These are phyloP conservation scores for Thelonectria discophora DNA, from an alignment of 2,329 filamentous ascomycete species.

Conservation along the genomic window DNA sequence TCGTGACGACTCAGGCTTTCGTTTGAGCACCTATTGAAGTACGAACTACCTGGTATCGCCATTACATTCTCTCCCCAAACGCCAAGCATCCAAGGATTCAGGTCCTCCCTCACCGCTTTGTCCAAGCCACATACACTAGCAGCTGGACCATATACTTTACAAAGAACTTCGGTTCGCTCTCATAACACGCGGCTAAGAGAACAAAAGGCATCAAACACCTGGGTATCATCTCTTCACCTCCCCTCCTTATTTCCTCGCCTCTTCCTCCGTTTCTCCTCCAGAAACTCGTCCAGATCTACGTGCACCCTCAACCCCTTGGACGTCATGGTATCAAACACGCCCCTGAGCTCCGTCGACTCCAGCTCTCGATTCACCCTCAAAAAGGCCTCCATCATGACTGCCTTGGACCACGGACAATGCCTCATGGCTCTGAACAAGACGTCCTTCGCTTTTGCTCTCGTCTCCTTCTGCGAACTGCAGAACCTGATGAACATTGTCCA, in stretches of 20 bases:
- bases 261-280: conserved; percentile 46
- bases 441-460: conserved; percentile 54
- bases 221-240: conserved; percentile 10
- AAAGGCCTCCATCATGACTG: conserved; percentile 62
- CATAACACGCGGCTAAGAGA: neutral
- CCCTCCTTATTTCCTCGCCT: conserved; percentile 22
- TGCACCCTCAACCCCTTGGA: conserved; percentile 61
- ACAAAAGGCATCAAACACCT: neutral
- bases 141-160: neutral
- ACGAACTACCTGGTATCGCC: neutral
- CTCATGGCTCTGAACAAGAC: conserved; percentile 58
- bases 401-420: conserved; percentile 61
- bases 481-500: conserved; percentile 63
- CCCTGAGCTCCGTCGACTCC: conserved; percentile 58
- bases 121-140: neutral
- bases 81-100: neutral
- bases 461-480: conserved; percentile 50
- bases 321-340: conserved; percentile 57
- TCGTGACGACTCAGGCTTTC: neutral
- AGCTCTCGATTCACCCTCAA: conserved; percentile 53
- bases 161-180: neutral
- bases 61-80: neutral
- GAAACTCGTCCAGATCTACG: conserved; percentile 61
- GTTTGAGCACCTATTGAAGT: too few species aligned
- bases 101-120: neutral